A percentile compares a stretch with the other conserved stretches of the same genome.
phyloP scores from a whole-genome alignment of 2,329 filamentous ascomycete species.

The Fusarium globosum region DNA sequence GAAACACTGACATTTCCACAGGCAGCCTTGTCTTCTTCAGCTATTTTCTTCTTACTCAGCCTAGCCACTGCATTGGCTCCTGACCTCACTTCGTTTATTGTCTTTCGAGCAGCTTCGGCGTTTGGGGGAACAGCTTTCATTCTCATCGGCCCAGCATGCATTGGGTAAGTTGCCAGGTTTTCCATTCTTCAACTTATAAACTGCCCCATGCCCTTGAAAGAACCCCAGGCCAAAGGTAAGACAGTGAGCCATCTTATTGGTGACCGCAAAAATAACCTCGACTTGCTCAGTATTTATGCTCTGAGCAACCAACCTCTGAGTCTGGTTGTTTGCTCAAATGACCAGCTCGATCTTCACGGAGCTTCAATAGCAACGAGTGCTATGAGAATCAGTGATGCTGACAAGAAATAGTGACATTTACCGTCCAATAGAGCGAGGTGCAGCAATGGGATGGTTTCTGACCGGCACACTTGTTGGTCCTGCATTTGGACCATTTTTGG shows the following conservation, averaged over 20 bases:
- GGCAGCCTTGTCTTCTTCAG: slow-evolving; percentile 64
- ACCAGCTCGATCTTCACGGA: background rate
- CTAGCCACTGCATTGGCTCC: slow-evolving; percentile 78
- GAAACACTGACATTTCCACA: slow-evolving; percentile 18
- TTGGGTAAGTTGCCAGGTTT: slow-evolving; percentile 62
- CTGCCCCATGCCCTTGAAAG: background rate
- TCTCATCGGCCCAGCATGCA: slow-evolving; percentile 75
- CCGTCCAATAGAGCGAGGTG: slow-evolving; percentile 74
- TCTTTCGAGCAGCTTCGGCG: slow-evolving; percentile 79
- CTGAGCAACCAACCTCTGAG: background rate
- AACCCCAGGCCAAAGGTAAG: background rate
- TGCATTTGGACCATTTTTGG: slow-evolving; percentile 75
- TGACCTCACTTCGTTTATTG: slow-evolving; percentile 76
- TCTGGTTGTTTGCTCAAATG: background rate
- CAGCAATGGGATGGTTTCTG: slow-evolving; percentile 79
- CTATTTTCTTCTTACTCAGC: slow-evolving; percentile 75
- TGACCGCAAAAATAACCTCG: background rate
- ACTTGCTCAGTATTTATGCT: background rate
- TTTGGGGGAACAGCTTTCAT: slow-evolving; percentile 81
- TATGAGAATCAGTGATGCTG: background rate
- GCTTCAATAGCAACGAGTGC: background rate
- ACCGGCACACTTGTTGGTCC: slow-evolving; percentile 78
- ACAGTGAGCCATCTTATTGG: background rate
- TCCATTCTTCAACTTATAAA: background rate
- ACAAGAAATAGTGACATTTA: slow-evolving; percentile 64